Evolutionary conservation across 2,329 filamentous ascomycete genomes (phyloP).

Genomic region (Cladophialophora psammophila): DNA sequence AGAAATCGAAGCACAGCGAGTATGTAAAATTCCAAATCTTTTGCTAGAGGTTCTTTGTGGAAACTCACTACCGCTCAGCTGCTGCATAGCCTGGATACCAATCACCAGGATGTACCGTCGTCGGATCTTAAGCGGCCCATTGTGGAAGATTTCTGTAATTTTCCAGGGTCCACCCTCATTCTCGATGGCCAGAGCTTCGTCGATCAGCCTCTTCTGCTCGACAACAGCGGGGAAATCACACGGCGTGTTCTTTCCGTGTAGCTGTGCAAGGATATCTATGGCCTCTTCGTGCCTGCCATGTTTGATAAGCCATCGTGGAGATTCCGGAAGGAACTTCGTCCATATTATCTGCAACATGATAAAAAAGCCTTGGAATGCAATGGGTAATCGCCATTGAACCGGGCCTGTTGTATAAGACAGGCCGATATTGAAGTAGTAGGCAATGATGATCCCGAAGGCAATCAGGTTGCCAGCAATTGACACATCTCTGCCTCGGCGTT

Average conservation of each 20-base stretch:
- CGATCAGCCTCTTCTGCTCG: not conserved
- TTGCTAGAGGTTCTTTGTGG: slow-evolving; percentile 5
- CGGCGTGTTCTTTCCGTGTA: slow-evolving; percentile 4
- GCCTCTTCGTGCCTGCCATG: slow-evolving; percentile 63
- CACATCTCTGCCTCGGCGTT: slow-evolving; percentile 46
- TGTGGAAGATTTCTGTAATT: slow-evolving; percentile 58
- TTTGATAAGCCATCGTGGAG: slow-evolving; percentile 63
- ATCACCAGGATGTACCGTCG: slow-evolving; percentile 61
- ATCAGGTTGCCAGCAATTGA: slow-evolving; percentile 45
- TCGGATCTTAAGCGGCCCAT: slow-evolving; percentile 62
- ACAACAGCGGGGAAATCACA: not conserved
- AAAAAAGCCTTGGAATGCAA: slow-evolving; percentile 54
- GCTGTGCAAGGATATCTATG: slow-evolving; percentile 50
- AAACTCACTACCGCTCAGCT: slow-evolving; percentile 56
- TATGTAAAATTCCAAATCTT: too few species aligned
- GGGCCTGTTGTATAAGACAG: slow-evolving; percentile 45
- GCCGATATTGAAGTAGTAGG: slow-evolving; percentile 58
- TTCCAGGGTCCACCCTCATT: slow-evolving; percentile 7
- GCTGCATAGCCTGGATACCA: slow-evolving; percentile 65
- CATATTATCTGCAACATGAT: slow-evolving; percentile 43
- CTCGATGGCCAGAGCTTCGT: slow-evolving; percentile 3
- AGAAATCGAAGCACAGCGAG: too few species aligned
- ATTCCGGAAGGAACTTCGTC: slow-evolving; percentile 50
- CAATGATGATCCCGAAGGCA: slow-evolving; percentile 56
- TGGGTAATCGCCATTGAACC: slow-evolving; percentile 53